Evolutionary conservation across 1,284 basidiomycete species (phyloP), one percentile per base, ranked within the genome.

Genomic region (Hymenochaete sp.): DNA sequence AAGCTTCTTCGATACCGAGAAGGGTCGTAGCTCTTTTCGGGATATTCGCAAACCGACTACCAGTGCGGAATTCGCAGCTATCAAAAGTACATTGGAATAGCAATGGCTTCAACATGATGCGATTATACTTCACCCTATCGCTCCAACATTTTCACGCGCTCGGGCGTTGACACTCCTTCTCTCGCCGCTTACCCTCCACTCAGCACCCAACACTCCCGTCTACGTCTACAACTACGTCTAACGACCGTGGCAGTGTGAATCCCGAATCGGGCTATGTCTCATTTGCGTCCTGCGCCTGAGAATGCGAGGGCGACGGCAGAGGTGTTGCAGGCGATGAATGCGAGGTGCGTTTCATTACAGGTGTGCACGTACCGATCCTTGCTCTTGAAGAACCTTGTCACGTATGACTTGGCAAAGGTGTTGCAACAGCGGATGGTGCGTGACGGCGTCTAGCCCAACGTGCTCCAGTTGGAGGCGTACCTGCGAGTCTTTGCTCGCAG

Each of bases 251-350:
- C 66, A 79, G 50, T 75, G 74, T 62, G 75, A 79, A 50, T 63
- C 72, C 59, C 83, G 40, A 68, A 84, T 7, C 70, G 68, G 31
- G 67, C 73, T 2, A 58, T 82, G 32, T 62, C 73, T 0, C 56
- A 59, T 47, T 63, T 68, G 33, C 63, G 70, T 0, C 56, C 62
- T n/a, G 71, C 72, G 0, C 54, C 57, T 0, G 63, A 69, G 6
- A 63, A 62, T 4, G 65, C 70, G 1, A 57, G 64, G 11, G 59
- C 66, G 29, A 64, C 68, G 1, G 53, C 73, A 4, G 48, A 61
- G 0, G 40, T 81, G 13, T 56, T 82, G 29, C 59, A 60, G 31
- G 58, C 67, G 14, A 73, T 79, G 74, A 56, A 68, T 29, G 57
- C 48, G 3, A 62, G 63, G 19, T 59, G 64, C 36, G 53, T 77